Conservation (phyloP, 2,329 filamentous ascomycete genomes). For the Colletotrichum destructivum region DNA sequence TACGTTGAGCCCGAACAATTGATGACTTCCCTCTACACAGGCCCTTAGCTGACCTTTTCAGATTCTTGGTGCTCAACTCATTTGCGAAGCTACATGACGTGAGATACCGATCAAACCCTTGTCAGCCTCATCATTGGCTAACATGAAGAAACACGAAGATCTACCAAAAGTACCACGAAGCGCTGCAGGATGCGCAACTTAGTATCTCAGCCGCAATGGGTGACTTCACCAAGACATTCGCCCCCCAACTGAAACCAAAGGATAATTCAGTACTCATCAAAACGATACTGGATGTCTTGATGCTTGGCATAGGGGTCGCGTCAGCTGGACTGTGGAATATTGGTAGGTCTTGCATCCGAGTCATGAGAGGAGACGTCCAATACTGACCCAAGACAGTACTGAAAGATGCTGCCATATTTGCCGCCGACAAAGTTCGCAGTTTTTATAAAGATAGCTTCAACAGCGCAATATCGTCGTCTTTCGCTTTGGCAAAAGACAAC, state of each 20-base stretch:
- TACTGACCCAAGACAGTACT: neutral
- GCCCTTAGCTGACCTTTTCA: neutral
- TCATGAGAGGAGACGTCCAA: no score
- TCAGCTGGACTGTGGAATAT: slow-evolving; percentile 27
- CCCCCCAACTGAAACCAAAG: slow-evolving; percentile 3
- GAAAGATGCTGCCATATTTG: slow-evolving; percentile 19
- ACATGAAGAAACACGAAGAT: neutral
- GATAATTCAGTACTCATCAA: neutral
- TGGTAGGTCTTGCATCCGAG: neutral
- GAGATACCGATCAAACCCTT: neutral
- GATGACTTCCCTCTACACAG: no score
- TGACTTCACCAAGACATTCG: slow-evolving; percentile 14
- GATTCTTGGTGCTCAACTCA: slow-evolving; percentile 19
- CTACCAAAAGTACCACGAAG: slow-evolving; percentile 24
- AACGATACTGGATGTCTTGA: neutral
- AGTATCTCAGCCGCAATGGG: slow-evolving; percentile 4
- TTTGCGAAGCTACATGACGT: slow-evolving; percentile 28
- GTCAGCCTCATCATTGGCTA: neutral
- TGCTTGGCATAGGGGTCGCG: slow-evolving; percentile 4
- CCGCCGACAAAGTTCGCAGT: neutral
- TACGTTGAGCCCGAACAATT: neutral
- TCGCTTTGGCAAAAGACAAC: slow-evolving; percentile 18
- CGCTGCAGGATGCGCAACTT: slow-evolving; percentile 27
- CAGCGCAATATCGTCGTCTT: neutral
- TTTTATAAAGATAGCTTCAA: slow-evolving; percentile 25